Evolutionary conservation across 1,139 yeast species (phyloP).

Genomic region (Arxiozyma heterogenica): DNA sequence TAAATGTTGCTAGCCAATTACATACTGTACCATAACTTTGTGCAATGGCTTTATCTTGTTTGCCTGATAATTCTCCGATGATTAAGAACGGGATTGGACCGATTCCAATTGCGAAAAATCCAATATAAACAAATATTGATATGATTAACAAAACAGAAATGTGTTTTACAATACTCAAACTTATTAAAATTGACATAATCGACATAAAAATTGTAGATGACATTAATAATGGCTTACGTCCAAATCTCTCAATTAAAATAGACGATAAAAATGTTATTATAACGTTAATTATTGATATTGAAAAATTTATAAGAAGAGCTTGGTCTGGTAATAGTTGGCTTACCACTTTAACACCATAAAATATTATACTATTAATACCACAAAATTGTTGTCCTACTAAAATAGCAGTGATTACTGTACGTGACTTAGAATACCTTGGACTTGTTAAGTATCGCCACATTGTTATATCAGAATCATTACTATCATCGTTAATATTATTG

Average conservation of each 20-base stretch:
- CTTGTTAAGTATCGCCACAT: slow-evolving; percentile 38
- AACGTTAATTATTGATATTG: slow-evolving; percentile 65
- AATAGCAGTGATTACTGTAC: slow-evolving; percentile 59
- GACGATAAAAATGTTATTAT: slow-evolving; percentile 67
- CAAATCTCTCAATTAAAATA: slow-evolving; percentile 59
- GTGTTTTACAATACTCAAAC: slow-evolving; percentile 50
- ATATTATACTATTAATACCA: slow-evolving; percentile 85
- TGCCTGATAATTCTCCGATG: slow-evolving; percentile 81
- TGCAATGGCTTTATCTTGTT: slow-evolving; percentile 71
- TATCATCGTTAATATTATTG: background rate
- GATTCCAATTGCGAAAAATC: slow-evolving; percentile 79
- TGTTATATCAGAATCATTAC: slow-evolving; percentile 8
- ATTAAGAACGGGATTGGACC: slow-evolving; percentile 92
- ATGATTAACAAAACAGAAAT: slow-evolving; percentile 48
- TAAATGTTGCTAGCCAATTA: slow-evolving; percentile 85
- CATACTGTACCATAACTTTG: slow-evolving; percentile 88
- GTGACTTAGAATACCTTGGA: slow-evolving; percentile 47
- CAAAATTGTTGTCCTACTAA: slow-evolving; percentile 85
- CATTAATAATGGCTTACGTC: slow-evolving; percentile 65
- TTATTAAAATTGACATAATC: slow-evolving; percentile 51
- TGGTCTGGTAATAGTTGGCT: slow-evolving; percentile 51
- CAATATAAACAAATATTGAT: slow-evolving; percentile 65
- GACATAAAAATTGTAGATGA: slow-evolving; percentile 66
- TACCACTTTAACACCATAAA: slow-evolving; percentile 82
- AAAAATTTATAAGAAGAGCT: slow-evolving; percentile 62